phyloP scores from a whole-genome alignment of 441 rosid species.

The Sinapis alba region DNA sequence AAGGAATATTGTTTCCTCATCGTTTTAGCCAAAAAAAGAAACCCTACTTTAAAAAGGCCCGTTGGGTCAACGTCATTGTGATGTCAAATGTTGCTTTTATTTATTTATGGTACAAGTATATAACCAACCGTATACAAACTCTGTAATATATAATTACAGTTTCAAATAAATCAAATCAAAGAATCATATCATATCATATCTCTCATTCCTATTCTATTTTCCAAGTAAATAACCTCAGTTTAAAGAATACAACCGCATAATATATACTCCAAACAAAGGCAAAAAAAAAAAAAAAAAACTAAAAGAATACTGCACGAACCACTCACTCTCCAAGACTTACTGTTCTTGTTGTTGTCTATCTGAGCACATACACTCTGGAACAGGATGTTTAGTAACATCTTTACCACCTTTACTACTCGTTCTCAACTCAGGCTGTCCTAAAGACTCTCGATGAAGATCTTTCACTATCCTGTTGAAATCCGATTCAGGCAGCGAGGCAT shows the following conservation, averaged over 20 bases:
- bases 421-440: constrained; percentile 85
- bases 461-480: constrained; percentile 73
- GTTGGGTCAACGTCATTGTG: constrained; percentile 36
- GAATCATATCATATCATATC: constrained; percentile 34
- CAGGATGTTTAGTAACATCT: constrained; percentile 91
- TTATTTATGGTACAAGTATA: constrained; percentile 30
- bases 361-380: constrained; percentile 90
- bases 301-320: not conserved
- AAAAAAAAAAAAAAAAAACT: constrained; percentile 2
- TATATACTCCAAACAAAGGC: constrained; percentile 17
- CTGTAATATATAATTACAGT: constrained; percentile 34
- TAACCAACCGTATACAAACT: constrained; percentile 22
- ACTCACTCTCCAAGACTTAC: constrained; percentile 7
- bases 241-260: not conserved
- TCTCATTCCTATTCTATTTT: constrained; percentile 29
- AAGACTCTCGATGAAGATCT: constrained; percentile 75
- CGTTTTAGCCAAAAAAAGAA: not conserved
- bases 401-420: constrained; percentile 69
- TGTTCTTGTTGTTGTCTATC: constrained; percentile 16
- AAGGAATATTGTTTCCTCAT: not conserved
- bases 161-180: constrained; percentile 37
- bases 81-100: constrained; percentile 6
- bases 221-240: constrained; percentile 28
- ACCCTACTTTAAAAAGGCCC: not conserved
- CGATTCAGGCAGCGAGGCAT: constrained; percentile 70